Base-by-base conservation (phyloP, 1,284 basidiomycete species). In the Ceratobasidium sp. region DNA sequence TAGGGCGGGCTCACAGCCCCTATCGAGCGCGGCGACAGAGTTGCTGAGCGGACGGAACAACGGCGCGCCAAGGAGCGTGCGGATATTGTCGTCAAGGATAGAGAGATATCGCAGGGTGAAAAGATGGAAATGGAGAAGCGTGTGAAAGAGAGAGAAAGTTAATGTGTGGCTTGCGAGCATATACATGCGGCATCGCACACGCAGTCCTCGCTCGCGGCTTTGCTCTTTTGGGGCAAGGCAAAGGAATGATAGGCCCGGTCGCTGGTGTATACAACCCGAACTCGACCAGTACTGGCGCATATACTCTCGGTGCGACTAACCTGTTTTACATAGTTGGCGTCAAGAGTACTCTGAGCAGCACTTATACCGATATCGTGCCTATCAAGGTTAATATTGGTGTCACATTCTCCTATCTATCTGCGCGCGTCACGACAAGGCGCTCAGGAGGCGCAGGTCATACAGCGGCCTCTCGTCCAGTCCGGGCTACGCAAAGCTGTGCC, bases 201-300 rank as follows among this genome's bases (percentile, higher is more conserved):
- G 46, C n/a, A 46, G 24, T 34, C 46, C 46, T 16, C 14, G 6
- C 46, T 48, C 46, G 46, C 46, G 46, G 46, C 5, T 19, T 48
- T 19, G 46, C 5, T 19, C 5, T 6, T 16, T 22, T 31, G 11
- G 24, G 63, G n/a, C 22, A 54, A 31, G 46, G 14, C 41, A 11
- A 8, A 46, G 61, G 27, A 8, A 41, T 11, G 8, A 27, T n/a
- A 3, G 16, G 31, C n/a, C 1, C 66, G 86, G 85, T 86, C 58
- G 83, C 83, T n/a, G 77, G 82, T 56, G 83, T 84, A 0, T 88
- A 87, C 80, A 85, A 86, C 80, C 85, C 87, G 80, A 84, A 83
- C n/a, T 53, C 76, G 13, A 78, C 83, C 3, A 84, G 84, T 37
- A 82, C 77, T 31, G 83, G 83, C 58, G 77, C 79, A 24, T 87